Evolutionary conservation across 2,329 filamentous ascomycete genomes (phyloP).

Genomic region (Sphaerulina vaccinii): DNA sequence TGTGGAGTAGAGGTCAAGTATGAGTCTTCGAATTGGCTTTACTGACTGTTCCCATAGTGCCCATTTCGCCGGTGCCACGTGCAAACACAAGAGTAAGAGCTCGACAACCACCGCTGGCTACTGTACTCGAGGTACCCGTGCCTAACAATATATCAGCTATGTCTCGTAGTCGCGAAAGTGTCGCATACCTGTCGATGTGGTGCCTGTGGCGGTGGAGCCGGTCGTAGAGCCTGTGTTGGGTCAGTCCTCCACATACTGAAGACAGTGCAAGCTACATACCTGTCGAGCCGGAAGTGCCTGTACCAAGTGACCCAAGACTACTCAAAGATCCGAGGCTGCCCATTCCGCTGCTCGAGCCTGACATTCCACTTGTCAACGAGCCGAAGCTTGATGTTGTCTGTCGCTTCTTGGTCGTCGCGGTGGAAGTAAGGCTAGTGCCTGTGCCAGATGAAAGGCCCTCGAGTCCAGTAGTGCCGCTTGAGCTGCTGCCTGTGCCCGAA

Average conservation of each 20-base stretch:
- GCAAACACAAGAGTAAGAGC: conserved; percentile 57
- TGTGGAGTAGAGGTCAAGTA: neutral
- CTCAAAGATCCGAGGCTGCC: neutral
- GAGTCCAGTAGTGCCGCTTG: conserved; percentile 35
- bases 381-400: neutral
- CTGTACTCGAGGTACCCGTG: neutral
- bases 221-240: neutral
- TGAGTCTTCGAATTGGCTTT: too few species aligned
- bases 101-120: neutral
- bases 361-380: neutral
- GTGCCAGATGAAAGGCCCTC: conserved; percentile 12
- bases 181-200: neutral
- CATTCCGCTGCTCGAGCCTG: neutral
- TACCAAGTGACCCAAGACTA: conserved; percentile 2
- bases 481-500: neutral
- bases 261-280: neutral
- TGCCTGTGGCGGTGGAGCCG: neutral
- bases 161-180: neutral
- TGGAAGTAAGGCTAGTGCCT: neutral
- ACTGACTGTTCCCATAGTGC: conserved; percentile 49
- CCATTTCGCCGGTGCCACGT: conserved; percentile 56
- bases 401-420: neutral
- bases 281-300: neutral
- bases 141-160: neutral
- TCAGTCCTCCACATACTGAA: neutral